Evolutionary conservation across 208 protist species (phyloP), one percentile per base, ranked within the genome.

Genomic region (Crithidia acanthocephali): DNA sequence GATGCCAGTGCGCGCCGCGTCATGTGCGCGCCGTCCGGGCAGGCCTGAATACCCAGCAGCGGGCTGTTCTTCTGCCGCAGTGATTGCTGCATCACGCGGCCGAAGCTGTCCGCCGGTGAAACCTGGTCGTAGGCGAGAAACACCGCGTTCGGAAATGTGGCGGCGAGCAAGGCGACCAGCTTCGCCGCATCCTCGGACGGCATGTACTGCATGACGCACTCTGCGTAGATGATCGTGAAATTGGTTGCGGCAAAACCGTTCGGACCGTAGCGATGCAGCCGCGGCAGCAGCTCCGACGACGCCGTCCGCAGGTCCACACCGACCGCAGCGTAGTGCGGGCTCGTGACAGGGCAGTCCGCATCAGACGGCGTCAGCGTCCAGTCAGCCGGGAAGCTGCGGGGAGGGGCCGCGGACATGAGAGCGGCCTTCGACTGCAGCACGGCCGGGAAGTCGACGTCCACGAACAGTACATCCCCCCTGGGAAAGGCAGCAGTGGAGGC

Each of bases 151-250:
- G 77, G 60, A 74, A 97, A 95, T 16, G 51, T 53, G 3, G 44
- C 5, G 0, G 87, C 80, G 23, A 97, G 68, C 33, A 67, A 70
- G 7, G 66, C 72, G 16, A 97, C 71, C 20, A 97, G 81, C 22
- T 64, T 59, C 20, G 76, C 33, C n/a, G 89, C 74, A 33, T 80
- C 75, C 27, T 79, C 75, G 6, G 80, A 59, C 13, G 87, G 86
- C 86, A 97, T 91, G 80, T 97, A 97, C 79, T 97, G 93, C 86
- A 95, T 93, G 18, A 97, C 89, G 53, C 93, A 97, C 77, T 97
- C 90, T 16, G 93, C 93, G 72, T 92, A 95, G n/a, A 97, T 76
- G 62, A 97, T 74, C 11, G 91, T 95, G 6, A 88, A 86, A 47
- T 77, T 45, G 0, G 44, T 25, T 2, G 77, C 18, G 27, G 78